phyloP scores from a whole-genome alignment of 2,329 filamentous ascomycete genomes.

The Colletotrichum sp. region DNA sequence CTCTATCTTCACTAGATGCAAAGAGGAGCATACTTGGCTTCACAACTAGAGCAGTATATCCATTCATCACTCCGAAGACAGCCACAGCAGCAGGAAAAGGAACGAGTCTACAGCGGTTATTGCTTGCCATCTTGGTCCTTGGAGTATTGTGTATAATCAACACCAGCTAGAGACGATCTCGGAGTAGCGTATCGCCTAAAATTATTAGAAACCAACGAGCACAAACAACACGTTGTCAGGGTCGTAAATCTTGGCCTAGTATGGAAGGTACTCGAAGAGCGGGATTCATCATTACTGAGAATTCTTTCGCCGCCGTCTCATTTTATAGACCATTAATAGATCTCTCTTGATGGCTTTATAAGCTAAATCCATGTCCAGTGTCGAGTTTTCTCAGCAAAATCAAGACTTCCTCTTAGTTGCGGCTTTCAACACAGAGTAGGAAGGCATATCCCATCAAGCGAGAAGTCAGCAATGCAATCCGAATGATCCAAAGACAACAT shows the following conservation, averaged over 20 bases:
- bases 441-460: not conserved
- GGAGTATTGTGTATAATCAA: not conserved
- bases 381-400: not conserved
- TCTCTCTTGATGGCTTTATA: not conserved
- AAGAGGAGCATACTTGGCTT: not conserved
- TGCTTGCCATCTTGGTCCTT: not conserved
- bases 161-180: not conserved
- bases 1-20: no score
- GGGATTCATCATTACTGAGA: no score
- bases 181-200: accelerated
- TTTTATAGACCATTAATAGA: not conserved
- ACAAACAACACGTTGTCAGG: no score
- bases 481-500: not conserved
- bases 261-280: no score
- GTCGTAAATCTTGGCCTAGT: no score
- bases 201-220: not conserved
- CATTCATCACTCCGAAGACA: no score
- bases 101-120: not conserved
- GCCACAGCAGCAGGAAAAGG: not conserved
- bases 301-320: not conserved
- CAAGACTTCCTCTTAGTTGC: no score
- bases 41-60: not conserved
- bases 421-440: no score
- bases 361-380: not conserved
- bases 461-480: not conserved